These are phyloP conservation scores for Hyaloperonospora brassicae DNA, from an alignment of 352 stramenopile species.

Conservation along the genomic window DNA sequence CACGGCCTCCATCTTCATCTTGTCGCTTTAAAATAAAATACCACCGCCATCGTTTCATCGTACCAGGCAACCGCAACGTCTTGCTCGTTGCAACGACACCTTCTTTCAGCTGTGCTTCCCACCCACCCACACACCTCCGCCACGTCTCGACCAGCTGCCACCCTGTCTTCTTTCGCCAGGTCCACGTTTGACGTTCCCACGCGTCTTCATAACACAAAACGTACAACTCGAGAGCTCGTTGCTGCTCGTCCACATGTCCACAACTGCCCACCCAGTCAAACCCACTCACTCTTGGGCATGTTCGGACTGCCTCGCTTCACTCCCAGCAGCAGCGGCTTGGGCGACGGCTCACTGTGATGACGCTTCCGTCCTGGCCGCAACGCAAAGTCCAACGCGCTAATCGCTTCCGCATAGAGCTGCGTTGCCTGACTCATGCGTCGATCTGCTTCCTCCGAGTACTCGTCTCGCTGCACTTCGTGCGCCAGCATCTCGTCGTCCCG, in stretches of 20 bases:
- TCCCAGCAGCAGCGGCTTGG: constrained; percentile 44
- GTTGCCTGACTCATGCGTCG: constrained; percentile 43
- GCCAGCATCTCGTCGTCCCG: constrained; percentile 23
- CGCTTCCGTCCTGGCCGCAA: constrained; percentile 34
- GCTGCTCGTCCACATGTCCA: not conserved
- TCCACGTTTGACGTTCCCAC: constrained; percentile 1
- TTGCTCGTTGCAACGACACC: constrained; percentile 16
- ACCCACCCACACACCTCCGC: no score
- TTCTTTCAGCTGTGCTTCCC: no score
- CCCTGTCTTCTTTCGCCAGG: constrained; percentile 18
- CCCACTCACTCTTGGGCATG: constrained; percentile 44
- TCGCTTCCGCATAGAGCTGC: constrained; percentile 48
- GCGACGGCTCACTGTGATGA: constrained; percentile 26
- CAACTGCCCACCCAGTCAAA: constrained; percentile 15
- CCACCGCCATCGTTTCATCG: constrained; percentile 25
- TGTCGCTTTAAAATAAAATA: constrained; percentile 30
- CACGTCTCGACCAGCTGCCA: no score
- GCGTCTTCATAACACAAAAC: no score
- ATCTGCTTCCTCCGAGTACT: constrained; percentile 36
- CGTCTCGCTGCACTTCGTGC: constrained; percentile 23
- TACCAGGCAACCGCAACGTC: constrained; percentile 28
- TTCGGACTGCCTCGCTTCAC: constrained; percentile 36
- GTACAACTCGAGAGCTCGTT: no score
- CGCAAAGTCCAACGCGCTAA: constrained; percentile 40
- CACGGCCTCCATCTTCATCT: constrained; percentile 18